Evolutionary conservation across 345 rosid genomes (phyloP).

Genomic region (Gossypium mustelinum): DNA sequence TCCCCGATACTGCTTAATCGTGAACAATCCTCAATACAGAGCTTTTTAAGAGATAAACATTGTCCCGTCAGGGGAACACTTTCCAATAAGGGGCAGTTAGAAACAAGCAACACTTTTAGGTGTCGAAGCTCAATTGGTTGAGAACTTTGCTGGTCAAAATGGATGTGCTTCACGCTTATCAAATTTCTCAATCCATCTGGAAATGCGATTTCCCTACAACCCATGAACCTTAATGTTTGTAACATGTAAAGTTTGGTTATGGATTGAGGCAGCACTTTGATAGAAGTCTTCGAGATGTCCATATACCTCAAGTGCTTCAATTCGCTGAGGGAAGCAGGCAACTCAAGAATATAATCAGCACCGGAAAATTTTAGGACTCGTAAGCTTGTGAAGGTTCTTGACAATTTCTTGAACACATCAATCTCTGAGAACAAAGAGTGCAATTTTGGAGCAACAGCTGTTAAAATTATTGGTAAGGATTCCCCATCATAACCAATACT

Average conservation of each 20-base stretch:
- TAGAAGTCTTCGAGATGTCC: slow-evolving; percentile 1
- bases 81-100: neutral
- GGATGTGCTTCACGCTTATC: neutral
- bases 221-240: neutral
- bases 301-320: slow-evolving; percentile 22
- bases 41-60: neutral
- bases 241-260: neutral
- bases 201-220: neutral
- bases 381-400: neutral
- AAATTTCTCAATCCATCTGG: neutral
- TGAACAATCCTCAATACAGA: neutral
- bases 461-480: neutral
- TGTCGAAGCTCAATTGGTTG: neutral
- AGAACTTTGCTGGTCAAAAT: neutral
- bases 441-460: neutral
- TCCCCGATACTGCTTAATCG: neutral
- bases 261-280: neutral
- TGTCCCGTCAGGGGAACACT: neutral
- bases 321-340: slow-evolving; percentile 16
- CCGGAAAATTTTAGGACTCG: neutral
- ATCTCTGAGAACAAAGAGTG: slow-evolving; percentile 5
- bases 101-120: neutral
- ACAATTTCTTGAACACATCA: neutral
- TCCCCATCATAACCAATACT: neutral
- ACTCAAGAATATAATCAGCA: neutral